A percentile compares a stretch with the other conserved stretches of the same genome.
phyloP scores from a whole-genome alignment of 345 rosid species.

The Salix koriyanagi region DNA sequence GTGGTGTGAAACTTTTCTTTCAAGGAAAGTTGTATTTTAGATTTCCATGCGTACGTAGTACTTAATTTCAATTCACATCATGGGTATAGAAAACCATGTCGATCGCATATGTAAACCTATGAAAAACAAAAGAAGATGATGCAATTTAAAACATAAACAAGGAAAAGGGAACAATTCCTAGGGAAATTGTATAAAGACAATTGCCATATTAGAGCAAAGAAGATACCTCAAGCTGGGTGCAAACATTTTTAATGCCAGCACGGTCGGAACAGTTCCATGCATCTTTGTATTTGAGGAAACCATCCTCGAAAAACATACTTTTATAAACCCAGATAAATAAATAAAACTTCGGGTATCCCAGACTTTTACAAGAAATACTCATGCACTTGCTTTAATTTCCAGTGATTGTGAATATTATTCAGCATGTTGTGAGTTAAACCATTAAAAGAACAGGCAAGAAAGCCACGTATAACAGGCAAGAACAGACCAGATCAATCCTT shows the following conservation, averaged over 20 bases:
- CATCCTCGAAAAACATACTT: too few species aligned
- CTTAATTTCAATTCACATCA: neutral
- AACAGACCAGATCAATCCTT: too few species aligned
- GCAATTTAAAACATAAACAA: neutral
- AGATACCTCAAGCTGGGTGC: conserved; percentile 78
- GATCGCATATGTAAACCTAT: neutral
- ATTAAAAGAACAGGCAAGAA: conserved; percentile 18
- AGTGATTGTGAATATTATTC: conserved; percentile 78
- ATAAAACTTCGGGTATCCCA: rapidly evolving
- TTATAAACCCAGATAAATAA: rapidly evolving
- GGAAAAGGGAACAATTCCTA: neutral
- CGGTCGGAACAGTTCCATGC: conserved; percentile 48
- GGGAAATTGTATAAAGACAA: neutral
- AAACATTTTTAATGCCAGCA: conserved; percentile 78
- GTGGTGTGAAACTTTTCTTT: neutral
- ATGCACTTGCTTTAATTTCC: conserved; percentile 33
- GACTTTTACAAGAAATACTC: too few species aligned
- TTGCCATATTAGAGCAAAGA: neutral
- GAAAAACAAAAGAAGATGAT: neutral
- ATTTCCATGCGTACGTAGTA: neutral
- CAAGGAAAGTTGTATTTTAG: neutral
- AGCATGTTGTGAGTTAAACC: conserved; percentile 96
- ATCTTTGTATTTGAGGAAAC: too few species aligned
- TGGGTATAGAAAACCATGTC: neutral
- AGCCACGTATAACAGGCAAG: neutral